A percentile compares a stretch with the other conserved stretches of the same genome.
Evolutionary conservation across 371 early-diverging fungal genomes (phyloP).

Genomic region (Nematocida major): DNA sequence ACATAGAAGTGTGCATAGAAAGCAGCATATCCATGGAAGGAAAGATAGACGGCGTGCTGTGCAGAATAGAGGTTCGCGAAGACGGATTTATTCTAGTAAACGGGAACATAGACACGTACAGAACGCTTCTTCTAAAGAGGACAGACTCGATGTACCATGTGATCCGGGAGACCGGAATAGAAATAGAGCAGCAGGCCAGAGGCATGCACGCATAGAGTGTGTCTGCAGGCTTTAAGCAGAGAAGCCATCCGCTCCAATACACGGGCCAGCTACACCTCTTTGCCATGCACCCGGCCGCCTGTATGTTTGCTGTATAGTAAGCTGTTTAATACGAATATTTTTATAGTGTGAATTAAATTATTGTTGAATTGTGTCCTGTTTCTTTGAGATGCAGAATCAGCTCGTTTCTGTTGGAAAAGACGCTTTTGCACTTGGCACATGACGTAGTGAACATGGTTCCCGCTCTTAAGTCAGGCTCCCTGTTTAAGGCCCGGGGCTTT

Average conservation of each 20-base stretch:
- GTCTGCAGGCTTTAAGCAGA: not conserved
- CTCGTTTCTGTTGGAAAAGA: conserved; percentile 35
- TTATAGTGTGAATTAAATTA: not conserved
- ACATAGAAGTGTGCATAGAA: not conserved
- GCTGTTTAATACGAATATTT: not conserved
- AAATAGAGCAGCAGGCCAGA: too few species aligned
- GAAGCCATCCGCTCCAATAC: not conserved
- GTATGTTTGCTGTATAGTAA: not conserved
- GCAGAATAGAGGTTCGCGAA: not conserved
- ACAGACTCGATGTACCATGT: conserved; percentile 9
- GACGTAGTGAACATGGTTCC: conserved; percentile 39
- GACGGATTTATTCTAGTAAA: not conserved
- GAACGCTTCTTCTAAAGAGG: conserved; percentile 13
- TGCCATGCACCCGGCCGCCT: not conserved
- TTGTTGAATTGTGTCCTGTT: not conserved
- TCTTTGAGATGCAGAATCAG: conserved; percentile 44
- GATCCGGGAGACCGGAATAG: not conserved
- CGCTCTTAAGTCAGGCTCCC: conserved; percentile 10
- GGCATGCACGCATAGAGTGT: not conserved
- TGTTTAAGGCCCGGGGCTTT: not conserved
- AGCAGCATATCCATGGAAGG: not conserved
- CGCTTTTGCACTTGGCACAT: conserved; percentile 49
- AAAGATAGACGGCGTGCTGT: not conserved
- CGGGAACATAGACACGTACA: not conserved
- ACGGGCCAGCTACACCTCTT: too few species aligned